Base-by-base conservation (phyloP, 257 asterid genomes). In the Penstemon eatonii region DNA sequence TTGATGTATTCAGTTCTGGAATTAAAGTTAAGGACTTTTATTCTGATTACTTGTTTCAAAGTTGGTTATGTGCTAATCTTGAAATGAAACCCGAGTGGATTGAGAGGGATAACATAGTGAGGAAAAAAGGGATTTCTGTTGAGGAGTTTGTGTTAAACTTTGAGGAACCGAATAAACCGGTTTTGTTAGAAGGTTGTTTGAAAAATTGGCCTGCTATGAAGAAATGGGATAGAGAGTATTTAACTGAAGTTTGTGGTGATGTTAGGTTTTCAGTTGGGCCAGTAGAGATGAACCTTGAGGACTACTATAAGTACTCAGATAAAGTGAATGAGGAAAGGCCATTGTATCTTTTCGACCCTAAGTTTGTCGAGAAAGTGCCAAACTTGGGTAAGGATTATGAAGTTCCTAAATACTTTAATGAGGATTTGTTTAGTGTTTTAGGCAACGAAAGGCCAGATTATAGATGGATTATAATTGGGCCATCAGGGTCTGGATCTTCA, bases 61-160 rank as follows among this genome's bases (percentile, higher is more conserved):
- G 99, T 55, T 94, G 99, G 99, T 83, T 94, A 18, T 94, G 99
- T 77, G 99, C 99, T 55, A 94, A 94, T 80, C 96, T 94, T 73
- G 99, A 90, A 79, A 94, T 94, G 99, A 94, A 89, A 71, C 78
- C 82, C 13, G 96, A 90, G 71, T 94, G 99, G 99, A 75, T 94
- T 43, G 85, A 87, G 73, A 89, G 92, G 76, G 96, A 94, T 89
- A 94, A 73, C 76, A 86, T 94, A 51, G 73, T 67, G 7, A 82
- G 97, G 81, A 90, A 72, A 68, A 91, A 46, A 72, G 95, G 84
- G 0, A 79, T 94, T 46, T 90, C 96, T 19, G 73, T 88, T 53
- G 87, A 87, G 57, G 96, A 94, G 42, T 90, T 94, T 65, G 86
- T 89, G 56, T 80, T 38, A 47, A 72, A 67, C 3, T 94, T 89